Conservation (phyloP, 2,329 filamentous ascomycete genomes). For the Cyphellophora europaea region DNA sequence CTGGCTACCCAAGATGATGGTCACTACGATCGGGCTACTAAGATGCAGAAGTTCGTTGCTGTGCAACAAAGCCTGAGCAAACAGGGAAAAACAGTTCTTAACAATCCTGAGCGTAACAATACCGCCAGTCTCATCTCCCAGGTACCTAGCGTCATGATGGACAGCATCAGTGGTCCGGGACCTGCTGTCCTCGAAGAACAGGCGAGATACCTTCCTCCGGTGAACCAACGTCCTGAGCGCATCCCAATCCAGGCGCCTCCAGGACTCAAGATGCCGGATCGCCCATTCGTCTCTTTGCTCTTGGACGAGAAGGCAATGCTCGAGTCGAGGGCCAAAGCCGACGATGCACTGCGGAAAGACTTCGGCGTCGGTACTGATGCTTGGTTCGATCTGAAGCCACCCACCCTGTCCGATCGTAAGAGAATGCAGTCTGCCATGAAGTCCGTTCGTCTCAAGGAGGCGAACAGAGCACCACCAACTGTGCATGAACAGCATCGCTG, state of each 20-base stretch:
- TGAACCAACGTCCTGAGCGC: too few relatives aligned
- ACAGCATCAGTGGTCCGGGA: not conserved
- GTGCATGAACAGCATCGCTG: too few relatives aligned
- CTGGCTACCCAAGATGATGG: too few relatives aligned
- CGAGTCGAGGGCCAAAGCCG: not conserved
- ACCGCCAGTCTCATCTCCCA: constrained; percentile 1
- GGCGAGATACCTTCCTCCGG: not conserved
- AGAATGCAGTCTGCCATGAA: constrained; percentile 12
- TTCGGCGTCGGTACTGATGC: constrained; percentile 10
- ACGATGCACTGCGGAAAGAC: constrained; percentile 7
- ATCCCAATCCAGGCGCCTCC: not conserved
- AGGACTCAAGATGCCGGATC: not conserved
- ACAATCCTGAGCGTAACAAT: constrained; percentile 14
- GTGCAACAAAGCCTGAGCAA: constrained; percentile 15
- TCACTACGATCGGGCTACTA: constrained; percentile 14
- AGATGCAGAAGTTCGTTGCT: constrained; percentile 18
- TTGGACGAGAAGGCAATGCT: too few relatives aligned
- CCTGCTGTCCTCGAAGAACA: not conserved
- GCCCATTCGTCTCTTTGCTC: not conserved
- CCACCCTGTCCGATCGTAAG: constrained; percentile 8
- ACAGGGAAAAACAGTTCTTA: constrained; percentile 17
- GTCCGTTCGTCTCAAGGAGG: constrained; percentile 4
- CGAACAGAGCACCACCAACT: too few relatives aligned
- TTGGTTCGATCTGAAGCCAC: constrained; percentile 12
- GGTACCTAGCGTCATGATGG: not conserved